These are phyloP conservation scores for Solanum chilense DNA, from an alignment of 257 asterid genomes.

Conservation along the genomic window DNA sequence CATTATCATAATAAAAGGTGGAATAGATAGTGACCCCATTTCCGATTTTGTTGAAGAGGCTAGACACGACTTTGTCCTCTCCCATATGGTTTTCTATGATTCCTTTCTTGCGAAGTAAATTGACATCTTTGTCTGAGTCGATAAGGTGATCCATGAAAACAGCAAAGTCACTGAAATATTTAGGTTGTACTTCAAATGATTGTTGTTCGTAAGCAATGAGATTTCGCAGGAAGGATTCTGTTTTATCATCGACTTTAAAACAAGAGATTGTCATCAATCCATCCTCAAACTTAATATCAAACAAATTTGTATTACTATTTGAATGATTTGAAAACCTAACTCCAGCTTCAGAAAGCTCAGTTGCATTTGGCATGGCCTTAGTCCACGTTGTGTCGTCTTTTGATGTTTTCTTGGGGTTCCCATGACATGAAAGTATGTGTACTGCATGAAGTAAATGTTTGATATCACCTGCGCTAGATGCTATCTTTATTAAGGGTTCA, in stretches of 20 bases:
- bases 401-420: background rate
- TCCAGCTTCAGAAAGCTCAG: constrained; percentile 12
- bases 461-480: background rate
- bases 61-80: background rate
- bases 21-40: background rate
- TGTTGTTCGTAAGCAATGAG: constrained; percentile 13
- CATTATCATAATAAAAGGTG: background rate
- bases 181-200: background rate
- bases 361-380: background rate
- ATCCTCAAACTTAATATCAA: background rate
- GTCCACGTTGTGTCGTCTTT: fast-evolving
- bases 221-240: background rate
- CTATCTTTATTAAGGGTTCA: background rate
- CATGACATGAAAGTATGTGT: background rate
- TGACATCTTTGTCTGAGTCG: background rate
- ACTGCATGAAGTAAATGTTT: constrained; percentile 9
- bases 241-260: background rate
- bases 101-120: background rate
- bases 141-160: constrained; percentile 2
- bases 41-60: constrained; percentile 2
- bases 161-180: background rate
- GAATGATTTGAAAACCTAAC: background rate
- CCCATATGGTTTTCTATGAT: background rate
- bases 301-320: background rate
- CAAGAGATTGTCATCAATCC: constrained; percentile 2